phyloP scores from a whole-genome alignment of 1,139 yeast species.

The Kodamaea sp. region DNA sequence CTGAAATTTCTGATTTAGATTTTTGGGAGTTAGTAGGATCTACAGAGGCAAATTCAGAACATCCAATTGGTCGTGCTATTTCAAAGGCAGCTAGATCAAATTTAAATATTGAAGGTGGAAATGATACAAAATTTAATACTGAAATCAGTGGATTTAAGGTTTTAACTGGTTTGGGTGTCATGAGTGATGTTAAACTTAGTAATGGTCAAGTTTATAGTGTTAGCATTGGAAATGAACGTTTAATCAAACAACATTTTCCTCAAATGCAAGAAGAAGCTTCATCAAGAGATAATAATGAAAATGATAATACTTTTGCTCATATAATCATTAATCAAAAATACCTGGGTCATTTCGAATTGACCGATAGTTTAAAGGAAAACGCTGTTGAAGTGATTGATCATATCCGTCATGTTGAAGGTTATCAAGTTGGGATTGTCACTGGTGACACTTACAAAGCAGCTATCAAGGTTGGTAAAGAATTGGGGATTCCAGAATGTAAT shows the following conservation, averaged over 20 bases:
- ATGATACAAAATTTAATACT: constrained; percentile 27
- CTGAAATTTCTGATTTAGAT: constrained; percentile 9
- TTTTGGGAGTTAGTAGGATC: constrained; percentile 64
- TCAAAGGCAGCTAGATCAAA: constrained; percentile 27
- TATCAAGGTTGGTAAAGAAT: constrained; percentile 54
- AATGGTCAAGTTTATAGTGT: constrained; percentile 27
- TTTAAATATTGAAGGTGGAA: constrained; percentile 30
- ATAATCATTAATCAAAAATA: constrained; percentile 52
- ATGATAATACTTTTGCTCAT: constrained; percentile 34
- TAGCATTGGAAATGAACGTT: constrained; percentile 54
- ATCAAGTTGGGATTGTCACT: constrained; percentile 81
- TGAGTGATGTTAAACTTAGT: constrained; percentile 37
- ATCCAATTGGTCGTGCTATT: constrained; percentile 81
- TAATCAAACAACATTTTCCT: constrained; percentile 31
- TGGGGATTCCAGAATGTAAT: constrained; percentile 63
- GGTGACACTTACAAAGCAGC: constrained; percentile 79
- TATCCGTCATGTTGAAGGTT: constrained; percentile 47
- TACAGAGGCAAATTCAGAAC: constrained; percentile 74
- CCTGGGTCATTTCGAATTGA: constrained; percentile 62
- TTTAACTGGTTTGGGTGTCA: constrained; percentile 69
- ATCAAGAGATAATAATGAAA: constrained; percentile 13
- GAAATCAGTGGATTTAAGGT: constrained; percentile 43
- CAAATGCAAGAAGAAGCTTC: constrained; percentile 11
- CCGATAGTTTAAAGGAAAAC: constrained; percentile 68
- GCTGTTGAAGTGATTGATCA: constrained; percentile 58